These are phyloP conservation scores for Lachancea sp. DNA, from an alignment of 805 yeast genomes.

Conservation along the genomic window DNA sequence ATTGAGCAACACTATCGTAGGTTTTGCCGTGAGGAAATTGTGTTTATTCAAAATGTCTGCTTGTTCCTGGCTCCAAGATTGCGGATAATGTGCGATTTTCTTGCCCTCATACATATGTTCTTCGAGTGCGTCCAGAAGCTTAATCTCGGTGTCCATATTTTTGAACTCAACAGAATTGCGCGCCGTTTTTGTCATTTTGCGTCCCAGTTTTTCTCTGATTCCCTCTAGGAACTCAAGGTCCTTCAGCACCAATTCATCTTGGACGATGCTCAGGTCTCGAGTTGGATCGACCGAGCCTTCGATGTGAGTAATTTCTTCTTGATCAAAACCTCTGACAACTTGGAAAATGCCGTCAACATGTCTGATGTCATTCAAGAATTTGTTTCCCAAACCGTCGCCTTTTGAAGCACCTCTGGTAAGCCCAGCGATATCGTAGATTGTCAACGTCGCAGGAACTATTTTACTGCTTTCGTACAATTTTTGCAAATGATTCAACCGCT, in stretches of 20 bases:
- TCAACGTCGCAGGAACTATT: constrained; percentile 60
- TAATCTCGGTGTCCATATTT: constrained; percentile 38
- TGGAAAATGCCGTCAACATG: constrained; percentile 79
- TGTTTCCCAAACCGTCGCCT: constrained; percentile 81
- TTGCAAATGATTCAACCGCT: constrained; percentile 49
- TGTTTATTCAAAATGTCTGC: constrained; percentile 61
- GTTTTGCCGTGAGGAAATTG: constrained; percentile 79
- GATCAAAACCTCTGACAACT: constrained; percentile 68
- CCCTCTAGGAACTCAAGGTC: constrained; percentile 67
- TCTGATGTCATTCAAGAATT: constrained; percentile 69
- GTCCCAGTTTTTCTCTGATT: constrained; percentile 46
- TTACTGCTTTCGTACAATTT: constrained; percentile 54
- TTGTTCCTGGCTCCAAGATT: constrained; percentile 60
- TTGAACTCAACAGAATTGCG: constrained; percentile 43
- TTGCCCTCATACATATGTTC: constrained; percentile 47
- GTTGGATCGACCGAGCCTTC: constrained; percentile 68
- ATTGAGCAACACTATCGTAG: constrained; percentile 73
- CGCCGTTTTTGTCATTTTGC: constrained; percentile 33
- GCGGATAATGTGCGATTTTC: constrained; percentile 55
- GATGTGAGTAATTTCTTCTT: constrained; percentile 70
- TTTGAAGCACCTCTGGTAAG: constrained; percentile 74
- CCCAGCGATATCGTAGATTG: constrained; percentile 77
- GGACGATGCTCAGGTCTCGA: constrained; percentile 67
- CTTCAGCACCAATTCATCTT: constrained; percentile 69
- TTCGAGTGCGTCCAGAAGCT: constrained; percentile 34